A percentile compares a stretch with the other conserved stretches of the same genome.
Evolutionary conservation across 495 filamentous ascomycete species (phyloP).

Genomic region (Echria macrotheca): DNA sequence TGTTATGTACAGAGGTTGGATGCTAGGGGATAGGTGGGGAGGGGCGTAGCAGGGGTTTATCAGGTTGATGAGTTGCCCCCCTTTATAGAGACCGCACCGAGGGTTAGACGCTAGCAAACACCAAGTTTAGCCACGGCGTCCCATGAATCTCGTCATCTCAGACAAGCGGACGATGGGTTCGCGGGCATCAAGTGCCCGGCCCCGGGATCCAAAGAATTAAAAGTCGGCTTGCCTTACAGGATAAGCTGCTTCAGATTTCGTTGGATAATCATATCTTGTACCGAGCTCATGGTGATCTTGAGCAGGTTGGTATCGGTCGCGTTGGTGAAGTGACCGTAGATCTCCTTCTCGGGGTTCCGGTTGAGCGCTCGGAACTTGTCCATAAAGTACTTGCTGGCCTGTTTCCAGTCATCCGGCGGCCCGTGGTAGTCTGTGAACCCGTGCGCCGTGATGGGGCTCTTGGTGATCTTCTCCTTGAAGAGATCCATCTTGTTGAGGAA

Average conservation of each 20-base stretch:
- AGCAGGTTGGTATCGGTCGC: conserved; percentile 92
- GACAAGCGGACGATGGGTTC: no score
- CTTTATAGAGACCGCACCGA: no score
- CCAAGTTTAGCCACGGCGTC: no score
- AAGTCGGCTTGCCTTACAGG: conserved; percentile 56
- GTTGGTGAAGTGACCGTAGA: conserved; percentile 91
- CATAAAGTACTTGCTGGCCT: conserved; percentile 78
- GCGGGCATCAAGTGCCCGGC: no score
- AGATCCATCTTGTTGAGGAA: conserved; percentile 99
- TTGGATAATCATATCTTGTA: conserved; percentile 99
- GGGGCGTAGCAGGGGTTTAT: no score
- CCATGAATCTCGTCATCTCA: no score
- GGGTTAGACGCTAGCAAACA: no score
- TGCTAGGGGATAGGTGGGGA: no score
- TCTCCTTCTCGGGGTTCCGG: conserved; percentile 77
- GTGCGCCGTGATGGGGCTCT: conserved; percentile 78
- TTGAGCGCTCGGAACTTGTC: conserved; percentile 86
- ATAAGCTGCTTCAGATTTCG: conserved; percentile 93
- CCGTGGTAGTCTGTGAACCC: conserved; percentile 84
- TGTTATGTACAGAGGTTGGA: no score
- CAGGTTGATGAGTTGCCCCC: no score
- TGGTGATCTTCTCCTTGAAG: conserved; percentile 81
- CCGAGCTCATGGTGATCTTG: conserved; percentile 94
- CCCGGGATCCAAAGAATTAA: no score
- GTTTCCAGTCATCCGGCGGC: conserved; percentile 46